These are phyloP conservation scores for Parathielavia appendiculata DNA, from an alignment of 495 filamentous ascomycete species.

Conservation along the genomic window DNA sequence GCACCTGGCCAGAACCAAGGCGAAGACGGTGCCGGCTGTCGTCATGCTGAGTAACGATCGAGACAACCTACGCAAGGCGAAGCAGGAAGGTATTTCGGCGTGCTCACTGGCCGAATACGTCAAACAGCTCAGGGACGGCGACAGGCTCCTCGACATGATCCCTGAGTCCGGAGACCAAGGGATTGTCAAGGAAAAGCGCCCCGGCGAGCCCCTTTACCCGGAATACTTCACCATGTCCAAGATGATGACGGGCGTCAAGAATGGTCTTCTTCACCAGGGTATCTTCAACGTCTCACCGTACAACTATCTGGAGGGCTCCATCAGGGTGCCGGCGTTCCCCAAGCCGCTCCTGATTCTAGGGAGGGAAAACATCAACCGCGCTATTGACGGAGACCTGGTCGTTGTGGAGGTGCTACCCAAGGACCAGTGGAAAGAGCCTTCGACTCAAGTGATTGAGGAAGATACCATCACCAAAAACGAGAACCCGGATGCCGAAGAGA, in stretches of 20 bases:
- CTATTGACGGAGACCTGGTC: conserved; percentile 84
- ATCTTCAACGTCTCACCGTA: conserved; percentile 94
- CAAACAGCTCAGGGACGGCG: conserved; percentile 71
- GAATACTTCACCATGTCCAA: conserved; percentile 86
- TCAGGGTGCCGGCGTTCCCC: conserved; percentile 85
- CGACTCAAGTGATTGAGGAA: conserved; percentile 92
- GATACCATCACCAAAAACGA: conserved; percentile 89
- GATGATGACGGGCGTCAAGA: conserved; percentile 86
- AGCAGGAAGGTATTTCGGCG: conserved; percentile 62
- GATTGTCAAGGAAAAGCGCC: conserved; percentile 55
- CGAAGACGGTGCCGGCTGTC: conserved; percentile 62
- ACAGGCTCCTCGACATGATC: conserved; percentile 91
- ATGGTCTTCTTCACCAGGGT: conserved; percentile 83
- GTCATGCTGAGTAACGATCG: conserved; percentile 93
- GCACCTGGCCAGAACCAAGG: conserved; percentile 62
- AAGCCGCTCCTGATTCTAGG: conserved; percentile 82
- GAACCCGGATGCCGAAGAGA: conserved; percentile 74
- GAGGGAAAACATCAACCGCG: conserved; percentile 93
- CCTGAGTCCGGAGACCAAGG: conserved; percentile 65
- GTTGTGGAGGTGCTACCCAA: conserved; percentile 88
- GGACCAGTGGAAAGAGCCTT: conserved; percentile 94
- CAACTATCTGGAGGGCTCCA: conserved; percentile 91
- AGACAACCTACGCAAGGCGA: conserved; percentile 79
- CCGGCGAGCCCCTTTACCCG: conserved; percentile 67
- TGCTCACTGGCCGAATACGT: conserved; percentile 74